Evolutionary conservation across 805 yeast species (phyloP).

Genomic region (Lipomyces starkeyi): DNA sequence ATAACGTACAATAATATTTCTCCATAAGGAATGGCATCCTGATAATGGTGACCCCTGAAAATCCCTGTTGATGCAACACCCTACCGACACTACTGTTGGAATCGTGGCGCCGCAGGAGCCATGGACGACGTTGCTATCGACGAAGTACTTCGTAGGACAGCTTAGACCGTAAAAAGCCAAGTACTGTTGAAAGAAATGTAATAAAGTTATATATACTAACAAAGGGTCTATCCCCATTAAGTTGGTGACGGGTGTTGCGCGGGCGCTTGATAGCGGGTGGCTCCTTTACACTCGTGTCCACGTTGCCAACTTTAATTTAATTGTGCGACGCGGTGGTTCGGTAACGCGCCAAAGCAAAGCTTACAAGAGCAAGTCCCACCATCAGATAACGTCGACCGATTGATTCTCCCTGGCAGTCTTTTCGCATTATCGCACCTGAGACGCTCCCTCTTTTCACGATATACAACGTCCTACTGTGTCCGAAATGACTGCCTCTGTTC

Average conservation of each 20-base stretch:
- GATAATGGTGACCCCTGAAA: no score
- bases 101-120: no score
- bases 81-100: no score
- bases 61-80: no score
- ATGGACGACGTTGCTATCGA: no score
- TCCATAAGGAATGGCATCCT: no score
- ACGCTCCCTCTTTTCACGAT: neutral
- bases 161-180: no score
- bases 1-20: no score
- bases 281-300: neutral
- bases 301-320: neutral
- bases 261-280: neutral
- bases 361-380: neutral
- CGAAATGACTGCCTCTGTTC: constrained; percentile 21
- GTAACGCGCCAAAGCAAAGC: neutral
- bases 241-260: neutral
- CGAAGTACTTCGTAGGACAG: no score
- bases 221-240: no score
- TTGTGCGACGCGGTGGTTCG: neutral
- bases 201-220: no score
- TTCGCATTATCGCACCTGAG: neutral
- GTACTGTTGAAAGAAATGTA: no score
- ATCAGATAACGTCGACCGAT: neutral
- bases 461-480: neutral
- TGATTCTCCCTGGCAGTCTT: neutral